A percentile compares a stretch with the other conserved stretches of the same genome.
phyloP scores from a whole-genome alignment of 768 basidiomycete species.

The Boletellus sp. region DNA sequence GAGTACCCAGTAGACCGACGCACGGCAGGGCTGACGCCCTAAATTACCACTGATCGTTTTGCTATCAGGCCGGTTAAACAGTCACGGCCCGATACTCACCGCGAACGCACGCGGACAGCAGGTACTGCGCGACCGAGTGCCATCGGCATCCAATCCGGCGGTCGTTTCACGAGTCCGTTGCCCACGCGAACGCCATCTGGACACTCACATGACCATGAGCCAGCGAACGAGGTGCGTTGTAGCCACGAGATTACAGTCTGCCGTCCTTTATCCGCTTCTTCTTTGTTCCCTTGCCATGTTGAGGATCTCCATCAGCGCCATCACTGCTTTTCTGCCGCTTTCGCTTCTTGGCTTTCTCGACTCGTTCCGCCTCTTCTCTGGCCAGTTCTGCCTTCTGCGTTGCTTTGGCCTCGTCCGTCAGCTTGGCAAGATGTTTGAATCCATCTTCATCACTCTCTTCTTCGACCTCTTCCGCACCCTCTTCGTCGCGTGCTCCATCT shows the following conservation, averaged over 20 bases:
- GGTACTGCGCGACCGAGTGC: too few relatives aligned
- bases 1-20: too few relatives aligned
- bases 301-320: slow-evolving; percentile 3
- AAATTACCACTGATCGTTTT: too few relatives aligned
- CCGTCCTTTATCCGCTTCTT: slow-evolving; percentile 15
- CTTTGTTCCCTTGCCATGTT: slow-evolving; percentile 6
- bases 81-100: too few relatives aligned
- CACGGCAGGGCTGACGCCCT: too few relatives aligned
- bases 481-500: slow-evolving; percentile 11
- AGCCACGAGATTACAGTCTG: slow-evolving; percentile 4
- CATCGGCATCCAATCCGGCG: too few relatives aligned
- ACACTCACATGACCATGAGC: too few relatives aligned
- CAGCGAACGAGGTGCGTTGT: too few relatives aligned
- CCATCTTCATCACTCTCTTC: slow-evolving; percentile 31
- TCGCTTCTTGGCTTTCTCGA: slow-evolving; percentile 30
- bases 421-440: slow-evolving; percentile 29
- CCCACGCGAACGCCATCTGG: too few relatives aligned
- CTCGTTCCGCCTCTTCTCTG: slow-evolving; percentile 26
- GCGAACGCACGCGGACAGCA: too few relatives aligned
- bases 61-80: too few relatives aligned
- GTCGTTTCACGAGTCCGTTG: too few relatives aligned
- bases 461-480: slow-evolving; percentile 2
- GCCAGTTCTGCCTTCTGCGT: slow-evolving; percentile 21
- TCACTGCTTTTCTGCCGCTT: slow-evolving; percentile 24
- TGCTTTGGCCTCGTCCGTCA: slow-evolving; percentile 29